Conservation (phyloP, 441 rosid species). For the Euphorbia celastroides region DNA sequence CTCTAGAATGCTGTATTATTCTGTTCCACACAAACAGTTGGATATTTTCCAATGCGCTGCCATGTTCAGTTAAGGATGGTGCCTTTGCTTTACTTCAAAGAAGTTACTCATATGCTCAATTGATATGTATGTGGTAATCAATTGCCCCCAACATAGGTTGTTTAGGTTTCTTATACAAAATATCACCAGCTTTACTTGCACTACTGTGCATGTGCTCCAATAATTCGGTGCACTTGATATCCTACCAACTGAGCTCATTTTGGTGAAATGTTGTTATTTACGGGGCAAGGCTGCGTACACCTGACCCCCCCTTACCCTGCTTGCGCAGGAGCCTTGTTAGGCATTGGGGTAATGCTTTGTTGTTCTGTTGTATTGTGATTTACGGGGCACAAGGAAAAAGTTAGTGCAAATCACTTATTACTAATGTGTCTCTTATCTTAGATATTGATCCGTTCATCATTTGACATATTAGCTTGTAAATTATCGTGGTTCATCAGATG, state of each 20-base stretch:
- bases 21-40: slow-evolving; percentile 5
- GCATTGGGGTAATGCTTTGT: too few species aligned
- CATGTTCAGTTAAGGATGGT: neutral
- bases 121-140: neutral
- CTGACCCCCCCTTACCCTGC: too few species aligned
- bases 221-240: neutral
- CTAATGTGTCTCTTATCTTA: too few species aligned
- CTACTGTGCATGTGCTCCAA: neutral
- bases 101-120: slow-evolving; percentile 6
- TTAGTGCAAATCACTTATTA: neutral
- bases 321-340: too few species aligned
- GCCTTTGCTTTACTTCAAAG: neutral
- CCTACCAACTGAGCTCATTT: neutral
- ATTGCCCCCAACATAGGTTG: slow-evolving; percentile 7
- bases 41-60: neutral
- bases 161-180: neutral
- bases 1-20: neutral
- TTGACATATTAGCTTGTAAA: neutral
- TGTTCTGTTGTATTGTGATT: too few species aligned
- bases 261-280: too few species aligned
- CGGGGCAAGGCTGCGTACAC: too few species aligned
- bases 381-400: neutral
- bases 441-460: neutral
- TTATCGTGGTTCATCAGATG: neutral
- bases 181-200: neutral